Conservation (phyloP, 768 basidiomycete species). For the Boletus pseudopeckii region DNA sequence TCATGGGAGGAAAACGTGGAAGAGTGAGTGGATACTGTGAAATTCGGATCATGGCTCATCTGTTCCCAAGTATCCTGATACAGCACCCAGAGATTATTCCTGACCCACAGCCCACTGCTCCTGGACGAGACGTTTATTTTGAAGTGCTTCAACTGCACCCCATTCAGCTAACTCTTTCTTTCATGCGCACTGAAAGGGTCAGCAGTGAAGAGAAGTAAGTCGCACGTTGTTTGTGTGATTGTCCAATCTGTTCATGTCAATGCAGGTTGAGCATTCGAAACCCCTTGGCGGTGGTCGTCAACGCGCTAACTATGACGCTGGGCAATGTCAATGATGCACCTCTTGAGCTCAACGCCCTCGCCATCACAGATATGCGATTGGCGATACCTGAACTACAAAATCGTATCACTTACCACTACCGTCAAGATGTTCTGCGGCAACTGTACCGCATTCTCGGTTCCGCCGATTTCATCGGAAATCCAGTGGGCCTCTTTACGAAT, state of each 20-base stretch:
- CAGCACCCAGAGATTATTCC: slow-evolving; percentile 62
- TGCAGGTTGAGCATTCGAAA: slow-evolving; percentile 74
- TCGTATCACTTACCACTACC: slow-evolving; percentile 87
- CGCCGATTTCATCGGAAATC: slow-evolving; percentile 94
- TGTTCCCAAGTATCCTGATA: slow-evolving; percentile 60
- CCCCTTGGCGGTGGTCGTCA: slow-evolving; percentile 88
- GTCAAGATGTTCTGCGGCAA: slow-evolving; percentile 89
- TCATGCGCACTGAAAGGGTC: slow-evolving; percentile 94
- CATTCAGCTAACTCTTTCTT: slow-evolving; percentile 86
- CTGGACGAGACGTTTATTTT: slow-evolving; percentile 86
- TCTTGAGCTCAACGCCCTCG: slow-evolving; percentile 89
- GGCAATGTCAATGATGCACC: slow-evolving; percentile 97
- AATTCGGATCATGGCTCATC: slow-evolving; percentile 1
- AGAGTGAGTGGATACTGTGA: slow-evolving; percentile 52
- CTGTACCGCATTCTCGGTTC: slow-evolving; percentile 97
- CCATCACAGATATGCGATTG: slow-evolving; percentile 90
- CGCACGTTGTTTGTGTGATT: background rate
- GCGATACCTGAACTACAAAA: slow-evolving; percentile 79
- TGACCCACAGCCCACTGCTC: slow-evolving; percentile 63
- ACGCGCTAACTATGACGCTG: slow-evolving; percentile 93
- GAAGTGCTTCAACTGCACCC: slow-evolving; percentile 95
- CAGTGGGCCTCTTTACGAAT: slow-evolving; percentile 96
- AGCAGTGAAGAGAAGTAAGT: slow-evolving; percentile 90
- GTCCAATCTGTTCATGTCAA: slow-evolving; percentile 2
- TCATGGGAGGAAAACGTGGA: slow-evolving; percentile 79